Evolutionary conservation across 768 basidiomycete genomes (phyloP).

Genomic region (Boletus reticuloceps): DNA sequence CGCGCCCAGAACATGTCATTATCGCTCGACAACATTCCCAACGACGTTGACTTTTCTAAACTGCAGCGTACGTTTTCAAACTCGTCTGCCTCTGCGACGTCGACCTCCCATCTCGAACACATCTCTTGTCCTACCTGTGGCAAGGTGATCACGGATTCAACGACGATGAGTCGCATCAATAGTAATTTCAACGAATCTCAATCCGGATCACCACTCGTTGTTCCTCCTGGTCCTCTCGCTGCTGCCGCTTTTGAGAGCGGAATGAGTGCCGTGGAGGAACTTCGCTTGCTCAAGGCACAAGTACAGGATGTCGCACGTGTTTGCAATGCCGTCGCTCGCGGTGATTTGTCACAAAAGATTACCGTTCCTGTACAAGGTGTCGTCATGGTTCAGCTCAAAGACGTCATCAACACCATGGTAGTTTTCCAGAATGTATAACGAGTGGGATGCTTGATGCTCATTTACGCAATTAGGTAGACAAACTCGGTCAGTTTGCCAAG

Average conservation of each 20-base stretch:
- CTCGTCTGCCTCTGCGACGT: constrained; percentile 42
- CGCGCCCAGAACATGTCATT: constrained; percentile 44
- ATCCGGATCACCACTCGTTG: constrained; percentile 40
- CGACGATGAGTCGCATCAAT: constrained; percentile 34
- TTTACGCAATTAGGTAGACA: constrained; percentile 47
- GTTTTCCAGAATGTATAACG: background rate
- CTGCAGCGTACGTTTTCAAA: constrained; percentile 31
- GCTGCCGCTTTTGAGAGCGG: constrained; percentile 57
- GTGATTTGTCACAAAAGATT: constrained; percentile 76
- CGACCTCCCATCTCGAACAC: constrained; percentile 40
- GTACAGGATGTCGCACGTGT: constrained; percentile 80
- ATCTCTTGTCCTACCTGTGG: constrained; percentile 57
- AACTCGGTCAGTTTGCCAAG: constrained; percentile 83
- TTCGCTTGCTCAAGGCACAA: constrained; percentile 77
- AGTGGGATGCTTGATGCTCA: constrained; percentile 10
- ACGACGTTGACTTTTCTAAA: constrained; percentile 36
- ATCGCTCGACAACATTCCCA: constrained; percentile 49
- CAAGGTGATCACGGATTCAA: constrained; percentile 44
- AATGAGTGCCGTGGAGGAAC: constrained; percentile 72
- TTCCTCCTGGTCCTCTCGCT: constrained; percentile 55
- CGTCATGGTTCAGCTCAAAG: constrained; percentile 80
- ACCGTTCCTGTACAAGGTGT: constrained; percentile 75
- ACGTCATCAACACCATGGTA: constrained; percentile 71
- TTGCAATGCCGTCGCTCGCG: constrained; percentile 75
- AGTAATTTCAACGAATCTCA: constrained; percentile 25